Percentiles rank a stretch among this genome's conserved stretches.
Conservation (phyloP, 768 basidiomycete species). For the Xanthoconium purpureum region DNA sequence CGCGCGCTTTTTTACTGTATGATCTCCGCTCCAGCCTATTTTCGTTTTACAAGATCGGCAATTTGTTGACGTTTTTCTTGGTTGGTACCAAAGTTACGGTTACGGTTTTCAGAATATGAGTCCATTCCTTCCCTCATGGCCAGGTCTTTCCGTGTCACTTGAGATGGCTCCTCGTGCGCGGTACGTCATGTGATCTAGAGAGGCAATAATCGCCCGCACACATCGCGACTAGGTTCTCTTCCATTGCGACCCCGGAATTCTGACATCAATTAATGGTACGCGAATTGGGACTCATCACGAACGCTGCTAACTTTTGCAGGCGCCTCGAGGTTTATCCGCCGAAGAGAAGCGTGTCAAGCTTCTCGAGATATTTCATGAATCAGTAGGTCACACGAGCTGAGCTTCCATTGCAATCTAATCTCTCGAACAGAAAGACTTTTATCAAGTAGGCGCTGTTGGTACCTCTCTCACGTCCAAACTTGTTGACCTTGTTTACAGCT, state of each 20-base stretch:
- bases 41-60: conserved; percentile 9
- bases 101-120: conserved; percentile 27
- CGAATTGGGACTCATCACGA: not conserved
- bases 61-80: conserved; percentile 18
- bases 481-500: conserved; percentile 41
- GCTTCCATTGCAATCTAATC: not conserved
- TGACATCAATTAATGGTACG: conserved; percentile 21
- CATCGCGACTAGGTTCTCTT: not conserved
- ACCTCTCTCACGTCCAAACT: not conserved
- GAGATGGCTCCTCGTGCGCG: not conserved
- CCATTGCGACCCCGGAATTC: not conserved
- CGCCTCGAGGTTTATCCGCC: conserved; percentile 78
- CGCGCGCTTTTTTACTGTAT: conserved; percentile 12
- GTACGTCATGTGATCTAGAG: conserved; percentile 27
- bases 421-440: conserved; percentile 72
- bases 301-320: conserved; percentile 37
- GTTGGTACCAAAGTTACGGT: conserved; percentile 15
- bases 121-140: conserved; percentile 6
- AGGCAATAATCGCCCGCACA: not conserved
- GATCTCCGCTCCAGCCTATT: conserved; percentile 7
- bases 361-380: conserved; percentile 92
- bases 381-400: conserved; percentile 40
- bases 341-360: conserved; percentile 90
- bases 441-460: conserved; percentile 41
- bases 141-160: not conserved